Evolutionary conservation across 352 stramenopile genomes (phyloP).

Genomic region (Globisporangium mamillatum): DNA sequence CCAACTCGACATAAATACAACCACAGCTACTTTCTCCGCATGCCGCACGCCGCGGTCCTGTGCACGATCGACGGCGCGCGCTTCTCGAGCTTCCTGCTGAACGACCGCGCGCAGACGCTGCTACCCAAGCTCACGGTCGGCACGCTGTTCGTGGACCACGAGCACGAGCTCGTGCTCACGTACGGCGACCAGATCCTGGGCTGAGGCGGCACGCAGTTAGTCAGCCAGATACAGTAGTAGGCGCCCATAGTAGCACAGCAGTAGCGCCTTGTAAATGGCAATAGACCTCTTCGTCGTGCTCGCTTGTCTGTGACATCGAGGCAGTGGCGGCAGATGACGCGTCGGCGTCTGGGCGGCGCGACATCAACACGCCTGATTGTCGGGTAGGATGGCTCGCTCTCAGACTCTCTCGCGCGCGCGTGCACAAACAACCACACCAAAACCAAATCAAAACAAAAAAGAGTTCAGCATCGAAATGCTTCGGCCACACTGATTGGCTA

Average conservation of each 20-base stretch:
- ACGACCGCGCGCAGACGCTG: conserved; percentile 48
- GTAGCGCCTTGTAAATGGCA: background rate
- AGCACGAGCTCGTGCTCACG: conserved; percentile 67
- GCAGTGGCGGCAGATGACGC: background rate
- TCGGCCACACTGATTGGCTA: background rate
- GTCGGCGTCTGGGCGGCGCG: background rate
- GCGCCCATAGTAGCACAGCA: background rate
- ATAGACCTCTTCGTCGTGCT: background rate
- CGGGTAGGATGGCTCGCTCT: background rate
- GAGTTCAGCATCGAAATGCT: background rate
- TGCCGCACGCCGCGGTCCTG: conserved; percentile 54
- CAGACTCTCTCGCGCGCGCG: background rate
- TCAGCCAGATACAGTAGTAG: background rate
- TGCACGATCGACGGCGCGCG: conserved; percentile 48
- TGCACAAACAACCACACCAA: background rate
- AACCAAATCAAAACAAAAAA: background rate
- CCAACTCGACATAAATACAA: background rate
- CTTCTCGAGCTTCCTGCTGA: conserved; percentile 63
- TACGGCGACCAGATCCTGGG: conserved; percentile 68
- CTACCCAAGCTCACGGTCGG: conserved; percentile 64
- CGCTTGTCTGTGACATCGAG: background rate
- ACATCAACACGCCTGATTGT: background rate
- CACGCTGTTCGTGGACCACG: conserved; percentile 57
- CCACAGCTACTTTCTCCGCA: conserved; percentile 57
- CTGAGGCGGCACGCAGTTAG: background rate